Evolutionary conservation across 345 rosid genomes (phyloP).

Genomic region (Murraya paniculata): DNA sequence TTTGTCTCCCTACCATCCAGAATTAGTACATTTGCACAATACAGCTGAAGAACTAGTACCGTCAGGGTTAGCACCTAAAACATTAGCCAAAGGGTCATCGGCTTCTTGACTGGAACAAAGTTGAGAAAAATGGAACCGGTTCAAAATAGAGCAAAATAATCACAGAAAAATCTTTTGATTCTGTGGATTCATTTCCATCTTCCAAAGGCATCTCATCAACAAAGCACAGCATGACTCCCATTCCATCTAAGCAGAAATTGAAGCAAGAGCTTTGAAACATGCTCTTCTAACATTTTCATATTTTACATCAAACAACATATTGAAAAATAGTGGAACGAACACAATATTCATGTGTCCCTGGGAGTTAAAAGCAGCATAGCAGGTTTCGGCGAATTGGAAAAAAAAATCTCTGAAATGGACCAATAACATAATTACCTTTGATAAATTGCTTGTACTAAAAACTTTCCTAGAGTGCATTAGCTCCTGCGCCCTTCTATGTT

Average conservation of each 20-base stretch:
- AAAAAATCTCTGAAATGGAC: background rate
- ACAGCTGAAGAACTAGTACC: conserved; percentile 20
- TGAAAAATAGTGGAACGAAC: conserved; percentile 75
- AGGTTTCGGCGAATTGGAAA: conserved; percentile 12
- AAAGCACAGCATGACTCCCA: conserved; percentile 76
- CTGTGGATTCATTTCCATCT: conserved; percentile 51
- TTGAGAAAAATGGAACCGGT: conserved; percentile 62
- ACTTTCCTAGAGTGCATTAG: conserved; percentile 54
- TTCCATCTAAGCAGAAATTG: conserved; percentile 61
- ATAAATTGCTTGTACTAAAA: conserved; percentile 38
- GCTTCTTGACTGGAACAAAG: conserved; percentile 33
- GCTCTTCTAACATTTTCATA: conserved; percentile 64
- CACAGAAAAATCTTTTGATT: conserved; percentile 68
- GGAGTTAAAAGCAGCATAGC: conserved; percentile 13
- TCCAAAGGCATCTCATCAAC: conserved; percentile 63
- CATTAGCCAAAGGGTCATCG: conserved; percentile 15
- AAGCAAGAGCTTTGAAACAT: conserved; percentile 74
- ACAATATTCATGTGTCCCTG: conserved; percentile 72
- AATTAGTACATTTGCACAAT: conserved; percentile 17
- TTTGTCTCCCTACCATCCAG: conserved; percentile 39
- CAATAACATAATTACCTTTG: conserved; percentile 43
- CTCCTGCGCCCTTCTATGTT: conserved; percentile 72
- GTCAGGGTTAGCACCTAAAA: conserved; percentile 15
- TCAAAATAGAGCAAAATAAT: conserved; percentile 70
- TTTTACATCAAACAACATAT: conserved; percentile 72